Conservation (phyloP, 495 filamentous ascomycete genomes). For the Penicillium turbatum region DNA sequence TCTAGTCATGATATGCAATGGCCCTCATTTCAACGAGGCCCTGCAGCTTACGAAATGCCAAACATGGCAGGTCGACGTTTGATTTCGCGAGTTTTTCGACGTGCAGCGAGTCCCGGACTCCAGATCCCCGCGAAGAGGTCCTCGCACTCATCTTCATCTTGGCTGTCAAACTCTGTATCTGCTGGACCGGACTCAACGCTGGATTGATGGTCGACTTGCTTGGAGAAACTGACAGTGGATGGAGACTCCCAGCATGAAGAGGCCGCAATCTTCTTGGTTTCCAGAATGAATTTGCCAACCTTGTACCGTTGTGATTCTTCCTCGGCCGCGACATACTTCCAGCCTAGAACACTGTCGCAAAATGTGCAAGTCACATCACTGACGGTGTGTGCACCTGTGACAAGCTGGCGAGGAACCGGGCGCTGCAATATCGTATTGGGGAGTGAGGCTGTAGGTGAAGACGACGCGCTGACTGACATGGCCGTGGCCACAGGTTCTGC, state of each 20-base stretch:
- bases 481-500: slow-evolving; percentile 25
- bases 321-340: slow-evolving; percentile 89
- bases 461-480: slow-evolving; percentile 30
- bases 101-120: slow-evolving; percentile 63
- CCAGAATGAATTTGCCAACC: slow-evolving; percentile 93
- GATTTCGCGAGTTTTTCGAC: slow-evolving; percentile 56
- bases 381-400: slow-evolving; percentile 70
- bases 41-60: slow-evolving; percentile 20
- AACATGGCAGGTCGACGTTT: slow-evolving; percentile 28
- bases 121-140: slow-evolving; percentile 87
- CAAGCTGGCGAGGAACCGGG: slow-evolving; percentile 66
- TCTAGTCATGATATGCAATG: slow-evolving; percentile 1
- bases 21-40: neutral
- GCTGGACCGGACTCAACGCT: slow-evolving; percentile 15
- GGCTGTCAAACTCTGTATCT: slow-evolving; percentile 73
- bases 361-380: slow-evolving; percentile 53
- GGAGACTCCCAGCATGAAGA: slow-evolving; percentile 66
- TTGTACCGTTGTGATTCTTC: slow-evolving; percentile 84
- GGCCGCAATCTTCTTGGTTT: slow-evolving; percentile 67
- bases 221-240: neutral
- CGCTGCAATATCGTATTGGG: slow-evolving; percentile 57
- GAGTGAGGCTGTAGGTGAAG: slow-evolving; percentile 31
- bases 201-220: neutral
- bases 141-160: slow-evolving; percentile 94
- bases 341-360: slow-evolving; percentile 71